Evolutionary conservation across 2,329 filamentous ascomycete species (phyloP), one percentile per base, ranked within the genome.

Genomic region (Alternaria ventricosa): DNA sequence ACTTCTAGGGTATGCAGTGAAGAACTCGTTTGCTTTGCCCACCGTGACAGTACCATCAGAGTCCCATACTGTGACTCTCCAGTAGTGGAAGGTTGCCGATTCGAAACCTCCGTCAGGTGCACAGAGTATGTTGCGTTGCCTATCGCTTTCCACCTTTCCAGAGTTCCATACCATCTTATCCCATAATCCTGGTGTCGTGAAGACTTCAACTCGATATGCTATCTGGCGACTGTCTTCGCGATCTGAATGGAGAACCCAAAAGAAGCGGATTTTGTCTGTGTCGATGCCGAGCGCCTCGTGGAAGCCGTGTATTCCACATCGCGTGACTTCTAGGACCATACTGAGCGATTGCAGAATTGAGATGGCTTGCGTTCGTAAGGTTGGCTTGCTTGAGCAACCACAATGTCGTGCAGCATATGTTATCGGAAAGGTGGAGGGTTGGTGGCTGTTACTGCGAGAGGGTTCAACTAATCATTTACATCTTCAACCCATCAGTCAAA

Each of bases 271-370:
- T 46, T 78, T 71, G 47, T 82, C 78, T 5, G 75, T 71, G 57
- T 82, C 80, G 57, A 82, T 80, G 5, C 81, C 80, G 8, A 81
- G 64, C 3, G 74, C 71, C 67, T 82, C 80, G 44, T 78, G 73
- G 55, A 80, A 82, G 55, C 75, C 78, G 55, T 82, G 79, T 18
- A 82, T 81, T 22, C 80, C 80, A 58, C 78, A 81, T 15, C 67
- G 66, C 20, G 65, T 66, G 20, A 82, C 65, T 51, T 73, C 65
- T 68, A 80, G 59, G 12, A 59, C 13, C 68, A 72, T 67, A 50
- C n/a, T 30, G 47, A 18, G 27, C 36, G n/a, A 41, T 3, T 18
- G 15, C 36, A 8, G n/a, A 18, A 18, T 3, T 41, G 15, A 18
- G 15, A 18, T 41, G 9, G n/a, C 36, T 41, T 41, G 36, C 9